Conservation (phyloP, 2,329 filamentous ascomycete genomes). For the Phoma sp. region DNA sequence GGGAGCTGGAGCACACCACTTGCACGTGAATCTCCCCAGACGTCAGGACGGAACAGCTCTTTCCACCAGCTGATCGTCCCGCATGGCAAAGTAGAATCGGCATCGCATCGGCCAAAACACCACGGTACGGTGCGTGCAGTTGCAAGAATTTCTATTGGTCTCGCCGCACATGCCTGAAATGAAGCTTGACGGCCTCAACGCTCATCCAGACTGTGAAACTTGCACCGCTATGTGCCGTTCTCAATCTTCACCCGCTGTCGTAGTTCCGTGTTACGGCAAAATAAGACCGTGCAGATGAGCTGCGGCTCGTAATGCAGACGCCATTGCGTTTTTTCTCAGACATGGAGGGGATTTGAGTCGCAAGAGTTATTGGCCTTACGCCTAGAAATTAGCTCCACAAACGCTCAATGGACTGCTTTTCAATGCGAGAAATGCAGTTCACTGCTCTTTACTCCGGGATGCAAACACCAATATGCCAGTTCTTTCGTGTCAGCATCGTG, state of each 20-base stretch:
- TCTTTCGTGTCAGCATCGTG: neutral
- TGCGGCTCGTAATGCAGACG: neutral
- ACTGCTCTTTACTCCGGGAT: slow-evolving; percentile 4
- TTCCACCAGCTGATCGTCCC: neutral
- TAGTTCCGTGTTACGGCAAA: neutral
- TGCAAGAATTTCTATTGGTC: slow-evolving; percentile 7
- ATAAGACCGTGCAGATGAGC: slow-evolving; percentile 1
- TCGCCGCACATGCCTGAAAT: slow-evolving; percentile 4
- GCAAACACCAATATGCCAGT: neutral
- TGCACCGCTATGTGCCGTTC: slow-evolving; percentile 10
- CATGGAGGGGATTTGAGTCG: slow-evolving; percentile 11
- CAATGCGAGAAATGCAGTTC: neutral
- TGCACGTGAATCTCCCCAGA: neutral
- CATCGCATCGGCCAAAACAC: slow-evolving; percentile 13
- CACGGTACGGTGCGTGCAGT: slow-evolving; percentile 8
- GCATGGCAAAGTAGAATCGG: slow-evolving; percentile 5
- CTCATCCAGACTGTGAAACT: slow-evolving; percentile 1
- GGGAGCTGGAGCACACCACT: neutral
- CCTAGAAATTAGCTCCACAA: slow-evolving; percentile 9
- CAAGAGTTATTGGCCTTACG: slow-evolving; percentile 3
- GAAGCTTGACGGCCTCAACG: neutral
- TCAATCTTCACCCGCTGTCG: slow-evolving; percentile 1
- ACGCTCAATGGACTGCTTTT: neutral
- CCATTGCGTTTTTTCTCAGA: neutral
- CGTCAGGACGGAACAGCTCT: slow-evolving; percentile 1